Evolutionary conservation across 2,329 filamentous ascomycete genomes (phyloP).

Genomic region (Aspergillus melleus): DNA sequence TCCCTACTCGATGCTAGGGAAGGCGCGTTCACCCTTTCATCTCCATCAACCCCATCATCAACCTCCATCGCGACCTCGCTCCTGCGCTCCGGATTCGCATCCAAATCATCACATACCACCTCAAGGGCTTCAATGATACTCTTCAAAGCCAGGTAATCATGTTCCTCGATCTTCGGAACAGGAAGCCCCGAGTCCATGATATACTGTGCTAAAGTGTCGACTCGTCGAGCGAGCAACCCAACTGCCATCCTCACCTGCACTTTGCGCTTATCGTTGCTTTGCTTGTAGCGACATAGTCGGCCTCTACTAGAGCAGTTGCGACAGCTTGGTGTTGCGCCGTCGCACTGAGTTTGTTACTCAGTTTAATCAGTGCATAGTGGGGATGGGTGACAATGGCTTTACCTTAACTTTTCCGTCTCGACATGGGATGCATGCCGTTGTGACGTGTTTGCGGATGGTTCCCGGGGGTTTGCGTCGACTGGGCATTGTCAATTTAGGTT

Average conservation of each 20-base stretch:
- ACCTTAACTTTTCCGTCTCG: not conserved
- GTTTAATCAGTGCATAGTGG: not conserved
- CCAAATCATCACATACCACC: not conserved
- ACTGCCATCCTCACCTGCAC: not conserved
- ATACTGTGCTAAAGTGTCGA: not conserved
- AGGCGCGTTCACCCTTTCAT: no score
- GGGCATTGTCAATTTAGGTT: no score
- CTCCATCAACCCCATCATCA: not conserved
- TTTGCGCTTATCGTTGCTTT: not conserved
- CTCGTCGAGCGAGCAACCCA: not conserved
- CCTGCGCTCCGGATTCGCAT: not conserved
- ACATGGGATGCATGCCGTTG: not conserved
- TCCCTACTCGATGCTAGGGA: no score
- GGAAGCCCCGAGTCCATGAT: not conserved
- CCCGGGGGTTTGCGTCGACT: no score
- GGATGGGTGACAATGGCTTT: not conserved
- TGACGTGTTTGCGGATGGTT: not conserved
- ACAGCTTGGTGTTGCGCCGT: not conserved
- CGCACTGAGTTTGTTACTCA: not conserved
- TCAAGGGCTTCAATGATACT: not conserved
- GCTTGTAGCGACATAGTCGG: not conserved
- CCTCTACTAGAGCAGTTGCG: not conserved
- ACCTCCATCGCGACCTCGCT: not conserved
- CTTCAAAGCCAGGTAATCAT: not conserved
- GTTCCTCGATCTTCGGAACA: not conserved